Base-by-base conservation (phyloP, 371 early-diverging fungal genomes). In the Rhizomucor pusillus region DNA sequence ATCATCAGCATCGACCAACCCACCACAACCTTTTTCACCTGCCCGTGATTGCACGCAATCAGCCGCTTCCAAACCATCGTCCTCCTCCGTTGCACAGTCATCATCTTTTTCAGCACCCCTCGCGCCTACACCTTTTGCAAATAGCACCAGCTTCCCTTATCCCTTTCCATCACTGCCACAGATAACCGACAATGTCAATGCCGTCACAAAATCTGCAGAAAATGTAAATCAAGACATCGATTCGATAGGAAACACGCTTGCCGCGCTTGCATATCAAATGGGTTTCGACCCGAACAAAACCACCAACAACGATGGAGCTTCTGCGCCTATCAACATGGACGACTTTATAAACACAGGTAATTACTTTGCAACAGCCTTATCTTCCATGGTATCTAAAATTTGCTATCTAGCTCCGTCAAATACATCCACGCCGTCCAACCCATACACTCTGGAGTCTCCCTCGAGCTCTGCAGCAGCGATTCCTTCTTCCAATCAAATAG, bases 271-370 rank as follows among this genome's bases (percentile, higher is more conserved):
- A 11, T 50, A 24, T 19, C 60, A 60, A 18, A 23, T 60, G 9
- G 60, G 60, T 16, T 55, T 60, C 23, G 60, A 60, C 46, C 50
- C 55, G 19, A 35, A n/a, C 40, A 60, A 60, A 16, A 37, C 22
- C 24, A 37, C 22, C 24, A 11, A 14, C 19, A 25, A 29, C 16
- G 47, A 36, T 6, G 47, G 46, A 44, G 29, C 29, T n/a, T n/a
- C n/a, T 39, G n/a, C n/a, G n/a, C 37, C n/a, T 13, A 50, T 60
- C n/a, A 60, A 60, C 41, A 54, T 60, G 34, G 60, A 60, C 40
- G 60, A 60, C 18, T 60, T 60, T 39, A 24, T 60, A 11, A 60
- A 29, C 29, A 29, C 29, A 29, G 29, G 29, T 29, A 29, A 29
- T 29, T 29, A 5, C 3, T 7, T 29, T 29, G 29, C 29, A 7